phyloP scores from a whole-genome alignment of 208 protist genomes.

The Crithidia expoeki region DNA sequence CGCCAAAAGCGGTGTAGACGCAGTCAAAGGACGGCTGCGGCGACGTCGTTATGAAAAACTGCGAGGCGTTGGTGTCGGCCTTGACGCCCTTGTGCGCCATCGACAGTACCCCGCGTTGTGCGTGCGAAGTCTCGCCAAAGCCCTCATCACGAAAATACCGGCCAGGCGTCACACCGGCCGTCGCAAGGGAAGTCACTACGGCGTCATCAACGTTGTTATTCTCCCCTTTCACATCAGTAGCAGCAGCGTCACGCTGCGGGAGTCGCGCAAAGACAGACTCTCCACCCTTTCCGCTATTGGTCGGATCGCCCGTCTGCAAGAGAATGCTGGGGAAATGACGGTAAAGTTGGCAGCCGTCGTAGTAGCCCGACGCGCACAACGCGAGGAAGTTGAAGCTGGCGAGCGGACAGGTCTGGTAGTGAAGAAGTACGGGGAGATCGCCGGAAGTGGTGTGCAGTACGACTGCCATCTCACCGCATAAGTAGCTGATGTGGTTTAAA shows the following conservation, averaged over 20 bases:
- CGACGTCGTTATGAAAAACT: slow-evolving; percentile 87
- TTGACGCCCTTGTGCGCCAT: slow-evolving; percentile 95
- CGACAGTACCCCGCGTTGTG: slow-evolving; percentile 87
- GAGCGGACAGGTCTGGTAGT: slow-evolving; percentile 75
- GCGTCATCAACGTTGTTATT: not conserved
- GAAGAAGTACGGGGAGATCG: slow-evolving; percentile 71
- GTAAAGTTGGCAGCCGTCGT: slow-evolving; percentile 95
- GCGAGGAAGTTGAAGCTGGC: slow-evolving; percentile 97
- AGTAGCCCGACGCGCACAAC: slow-evolving; percentile 93
- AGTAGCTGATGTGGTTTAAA: too few species aligned
- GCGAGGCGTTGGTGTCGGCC: slow-evolving; percentile 89
- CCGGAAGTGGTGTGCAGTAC: slow-evolving; percentile 74
- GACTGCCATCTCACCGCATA: slow-evolving; percentile 50
- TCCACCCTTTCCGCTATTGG: slow-evolving; percentile 94
- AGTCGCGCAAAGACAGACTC: slow-evolving; percentile 89
- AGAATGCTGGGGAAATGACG: slow-evolving; percentile 92
- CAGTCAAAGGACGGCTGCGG: slow-evolving; percentile 72
- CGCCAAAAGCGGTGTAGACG: slow-evolving; percentile 96
- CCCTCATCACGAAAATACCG: slow-evolving; percentile 86
- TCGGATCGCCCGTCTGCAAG: slow-evolving; percentile 92
- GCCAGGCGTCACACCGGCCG: slow-evolving; percentile 15
- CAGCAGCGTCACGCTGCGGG: not conserved
- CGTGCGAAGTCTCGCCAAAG: slow-evolving; percentile 92
- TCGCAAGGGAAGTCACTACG: slow-evolving; percentile 1
- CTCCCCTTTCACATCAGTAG: not conserved